Evolutionary conservation across 2,329 filamentous ascomycete species (phyloP).

Genomic region (Phialocephala sp.): DNA sequence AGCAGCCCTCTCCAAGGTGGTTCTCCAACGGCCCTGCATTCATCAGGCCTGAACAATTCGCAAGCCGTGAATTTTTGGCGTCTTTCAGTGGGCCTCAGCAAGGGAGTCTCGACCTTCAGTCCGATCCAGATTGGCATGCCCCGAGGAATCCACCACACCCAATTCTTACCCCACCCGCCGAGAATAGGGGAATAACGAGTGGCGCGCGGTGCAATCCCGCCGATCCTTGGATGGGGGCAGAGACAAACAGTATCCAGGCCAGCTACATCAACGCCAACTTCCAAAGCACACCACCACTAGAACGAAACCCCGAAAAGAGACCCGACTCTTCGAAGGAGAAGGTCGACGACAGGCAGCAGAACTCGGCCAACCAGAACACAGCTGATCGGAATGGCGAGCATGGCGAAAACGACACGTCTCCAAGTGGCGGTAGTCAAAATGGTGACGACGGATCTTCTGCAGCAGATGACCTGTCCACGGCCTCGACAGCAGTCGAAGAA

Average conservation of each 20-base stretch:
- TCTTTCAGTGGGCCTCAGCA: no score
- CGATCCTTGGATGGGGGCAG: neutral
- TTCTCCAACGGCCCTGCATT: no score
- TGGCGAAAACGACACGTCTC: no score
- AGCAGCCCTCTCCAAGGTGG: no score
- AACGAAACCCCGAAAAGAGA: no score
- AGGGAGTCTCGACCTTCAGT: neutral
- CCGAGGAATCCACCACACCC: neutral
- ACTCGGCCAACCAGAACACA: neutral
- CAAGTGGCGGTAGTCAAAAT: neutral
- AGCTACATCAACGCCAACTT: neutral
- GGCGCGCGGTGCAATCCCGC: no score
- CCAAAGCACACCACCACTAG: neutral
- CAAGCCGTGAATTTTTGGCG: no score
- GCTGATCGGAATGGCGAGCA: neutral
- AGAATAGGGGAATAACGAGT: neutral
- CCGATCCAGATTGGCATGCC: neutral
- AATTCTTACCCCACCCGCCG: neutral
- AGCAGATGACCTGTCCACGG: neutral
- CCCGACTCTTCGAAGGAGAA: no score
- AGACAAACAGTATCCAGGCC: neutral
- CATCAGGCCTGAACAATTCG: no score
- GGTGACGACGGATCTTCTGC: neutral
- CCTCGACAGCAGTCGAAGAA: neutral
- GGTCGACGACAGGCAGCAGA: neutral